phyloP scores from a whole-genome alignment of 116 monocot species.

The Thalassia testudinum region DNA sequence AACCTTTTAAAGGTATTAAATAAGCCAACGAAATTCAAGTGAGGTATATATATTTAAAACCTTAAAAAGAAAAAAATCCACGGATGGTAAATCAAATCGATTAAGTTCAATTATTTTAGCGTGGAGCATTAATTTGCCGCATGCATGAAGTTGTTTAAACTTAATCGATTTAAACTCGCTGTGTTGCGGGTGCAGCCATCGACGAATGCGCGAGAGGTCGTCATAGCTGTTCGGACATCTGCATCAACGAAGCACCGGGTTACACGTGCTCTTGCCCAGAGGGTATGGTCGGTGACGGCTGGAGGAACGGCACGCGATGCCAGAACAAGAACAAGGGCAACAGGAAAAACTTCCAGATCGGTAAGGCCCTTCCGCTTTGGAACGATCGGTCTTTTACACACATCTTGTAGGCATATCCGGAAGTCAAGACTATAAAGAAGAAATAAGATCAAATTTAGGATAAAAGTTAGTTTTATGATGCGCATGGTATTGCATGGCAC shows the following conservation, averaged over 20 bases:
- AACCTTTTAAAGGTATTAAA: too few relatives aligned
- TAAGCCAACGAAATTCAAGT: too few relatives aligned
- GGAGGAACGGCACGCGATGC: slow-evolving; percentile 17
- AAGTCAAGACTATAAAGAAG: slow-evolving; percentile 20
- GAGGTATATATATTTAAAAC: too few relatives aligned
- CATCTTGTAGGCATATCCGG: slow-evolving; percentile 18
- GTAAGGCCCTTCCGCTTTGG: slow-evolving; percentile 19
- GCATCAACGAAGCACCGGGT: slow-evolving; percentile 21
- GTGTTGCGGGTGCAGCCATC: slow-evolving; percentile 19
- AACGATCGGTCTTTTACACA: background rate
- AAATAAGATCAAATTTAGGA: slow-evolving; percentile 3
- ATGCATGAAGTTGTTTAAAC: too few relatives aligned
- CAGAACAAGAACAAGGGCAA: background rate
- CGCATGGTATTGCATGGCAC: too few relatives aligned
- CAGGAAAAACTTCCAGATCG: slow-evolving; percentile 4
- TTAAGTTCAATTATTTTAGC: too few relatives aligned
- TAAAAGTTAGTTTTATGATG: too few relatives aligned
- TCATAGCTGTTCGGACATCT: slow-evolving; percentile 19
- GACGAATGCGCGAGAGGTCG: slow-evolving; percentile 21
- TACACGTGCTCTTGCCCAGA: slow-evolving; percentile 20
- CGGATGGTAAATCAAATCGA: too few relatives aligned
- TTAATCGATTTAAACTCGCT: background rate
- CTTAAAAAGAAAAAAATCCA: too few relatives aligned
- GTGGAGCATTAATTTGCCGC: too few relatives aligned
- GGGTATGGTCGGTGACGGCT: slow-evolving; percentile 17